Percentiles rank a stretch among this genome's conserved stretches.
phyloP scores from a whole-genome alignment of 2,329 filamentous ascomycete species.

The Calonectria henricotiae region DNA sequence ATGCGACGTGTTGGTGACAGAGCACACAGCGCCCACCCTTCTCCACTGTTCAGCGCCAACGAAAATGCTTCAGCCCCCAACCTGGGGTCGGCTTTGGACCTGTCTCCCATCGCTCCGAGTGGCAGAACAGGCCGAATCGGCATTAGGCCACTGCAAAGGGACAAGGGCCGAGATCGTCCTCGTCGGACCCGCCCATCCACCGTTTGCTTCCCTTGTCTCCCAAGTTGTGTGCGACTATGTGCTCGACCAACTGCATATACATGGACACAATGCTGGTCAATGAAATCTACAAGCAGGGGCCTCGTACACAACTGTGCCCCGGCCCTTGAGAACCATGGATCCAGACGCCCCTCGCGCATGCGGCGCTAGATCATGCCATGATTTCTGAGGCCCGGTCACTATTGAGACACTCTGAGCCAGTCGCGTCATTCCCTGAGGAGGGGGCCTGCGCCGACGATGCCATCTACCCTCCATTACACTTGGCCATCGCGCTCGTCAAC shows the following conservation, averaged over 20 bases:
- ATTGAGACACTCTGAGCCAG: conserved; percentile 25
- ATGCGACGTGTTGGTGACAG: conserved; percentile 48
- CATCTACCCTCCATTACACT: conserved; percentile 21
- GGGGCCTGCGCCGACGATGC: conserved; percentile 27
- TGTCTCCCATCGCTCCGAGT: conserved; percentile 22
- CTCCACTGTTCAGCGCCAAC: conserved; percentile 45
- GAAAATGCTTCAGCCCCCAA: conserved; percentile 32
- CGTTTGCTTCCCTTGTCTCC: conserved; percentile 37
- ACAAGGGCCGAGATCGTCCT: conserved; percentile 43
- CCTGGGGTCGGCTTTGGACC: conserved; percentile 26
- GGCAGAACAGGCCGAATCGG: conserved; percentile 42
- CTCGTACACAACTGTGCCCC: conserved; percentile 33
- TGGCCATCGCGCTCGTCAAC: conserved; percentile 44
- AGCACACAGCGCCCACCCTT: conserved; percentile 38
- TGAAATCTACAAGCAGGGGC: conserved; percentile 33
- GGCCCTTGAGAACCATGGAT: conserved; percentile 30
- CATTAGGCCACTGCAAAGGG: conserved; percentile 44
- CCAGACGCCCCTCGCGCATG: conserved; percentile 38
- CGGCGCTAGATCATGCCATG: conserved; percentile 47
- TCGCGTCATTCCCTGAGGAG: conserved; percentile 20
- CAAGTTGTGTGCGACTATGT: conserved; percentile 29
- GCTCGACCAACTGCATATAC: conserved; percentile 51
- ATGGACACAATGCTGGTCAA: conserved; percentile 29
- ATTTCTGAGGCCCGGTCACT: conserved; percentile 30
- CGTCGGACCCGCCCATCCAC: conserved; percentile 39